These are phyloP conservation scores for Ricinus communis DNA, from an alignment of 345 rosid species.

Conservation along the genomic window DNA sequence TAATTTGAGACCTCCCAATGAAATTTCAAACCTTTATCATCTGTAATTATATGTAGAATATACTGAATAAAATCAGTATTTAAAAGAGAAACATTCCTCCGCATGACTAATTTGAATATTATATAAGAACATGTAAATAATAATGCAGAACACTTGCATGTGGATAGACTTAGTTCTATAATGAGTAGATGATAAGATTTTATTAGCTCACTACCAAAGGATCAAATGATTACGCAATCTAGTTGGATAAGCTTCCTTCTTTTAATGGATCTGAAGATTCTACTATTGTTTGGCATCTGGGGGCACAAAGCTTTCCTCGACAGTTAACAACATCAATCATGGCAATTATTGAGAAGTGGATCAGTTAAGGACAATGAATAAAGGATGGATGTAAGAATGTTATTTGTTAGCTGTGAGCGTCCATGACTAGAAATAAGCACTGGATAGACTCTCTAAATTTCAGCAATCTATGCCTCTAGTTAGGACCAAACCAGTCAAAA, in stretches of 20 bases:
- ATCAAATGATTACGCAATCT: neutral
- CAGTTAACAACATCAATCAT: neutral
- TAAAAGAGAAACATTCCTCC: neutral
- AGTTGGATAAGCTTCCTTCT: conserved; percentile 1
- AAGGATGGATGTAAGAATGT: neutral
- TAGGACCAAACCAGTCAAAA: conserved; percentile 5
- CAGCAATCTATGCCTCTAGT: too few species aligned
- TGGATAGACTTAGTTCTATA: neutral
- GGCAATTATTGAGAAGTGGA: conserved; percentile 2
- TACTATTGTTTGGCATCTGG: neutral
- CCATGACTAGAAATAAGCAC: neutral
- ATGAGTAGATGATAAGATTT: neutral
- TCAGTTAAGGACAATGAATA: neutral
- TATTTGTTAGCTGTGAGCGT: neutral
- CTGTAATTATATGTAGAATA: neutral
- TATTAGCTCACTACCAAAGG: neutral
- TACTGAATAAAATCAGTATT: too few species aligned
- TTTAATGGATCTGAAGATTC: neutral
- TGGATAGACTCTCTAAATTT: too few species aligned
- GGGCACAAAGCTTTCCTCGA: conserved; percentile 2
- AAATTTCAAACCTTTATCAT: neutral
- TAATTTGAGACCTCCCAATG: neutral
- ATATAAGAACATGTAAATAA: neutral
- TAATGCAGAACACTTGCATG: neutral
- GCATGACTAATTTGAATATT: conserved; percentile 2